These are phyloP conservation scores for Cercis canadensis DNA, from an alignment of 306 rosid species.

Conservation along the genomic window DNA sequence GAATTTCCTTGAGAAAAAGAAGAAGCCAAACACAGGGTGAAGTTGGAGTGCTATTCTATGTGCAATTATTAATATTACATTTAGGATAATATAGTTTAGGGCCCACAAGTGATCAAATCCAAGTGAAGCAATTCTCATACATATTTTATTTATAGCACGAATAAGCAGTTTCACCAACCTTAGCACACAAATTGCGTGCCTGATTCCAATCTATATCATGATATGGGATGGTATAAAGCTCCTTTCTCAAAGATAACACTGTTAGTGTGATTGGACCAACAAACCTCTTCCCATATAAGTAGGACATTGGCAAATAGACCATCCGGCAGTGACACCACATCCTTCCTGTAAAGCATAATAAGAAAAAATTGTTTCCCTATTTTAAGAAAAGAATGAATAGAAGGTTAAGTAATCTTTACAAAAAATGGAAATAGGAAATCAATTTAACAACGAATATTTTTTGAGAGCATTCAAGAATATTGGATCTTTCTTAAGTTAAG, in stretches of 20 bases:
- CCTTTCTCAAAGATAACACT: constrained; percentile 78
- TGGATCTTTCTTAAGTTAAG: neutral
- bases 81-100: constrained; percentile 4
- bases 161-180: constrained; percentile 5
- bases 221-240: constrained; percentile 69
- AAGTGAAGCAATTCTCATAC: constrained; percentile 22
- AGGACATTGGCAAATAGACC: constrained; percentile 96
- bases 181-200: constrained; percentile 84
- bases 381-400: constrained; percentile 25
- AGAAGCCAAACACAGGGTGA: constrained; percentile 2
- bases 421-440: neutral
- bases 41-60: neutral
- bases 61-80: neutral
- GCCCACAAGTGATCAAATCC: constrained; percentile 22
- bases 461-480: constrained; percentile 20
- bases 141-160: too few relatives aligned
- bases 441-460: constrained; percentile 25
- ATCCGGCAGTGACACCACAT: constrained; percentile 98
- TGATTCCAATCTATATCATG: constrained; percentile 84
- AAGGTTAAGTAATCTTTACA: constrained; percentile 24
- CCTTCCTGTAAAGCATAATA: constrained; percentile 65
- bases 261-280: constrained; percentile 85
- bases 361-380: constrained; percentile 14
- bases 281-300: constrained; percentile 91
- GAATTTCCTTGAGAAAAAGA: constrained; percentile 22